Percentiles rank a stretch among this genome's conserved stretches.
These are phyloP conservation scores for Xylariales sp. DNA, from an alignment of 2,329 filamentous ascomycete genomes.

Conservation along the genomic window DNA sequence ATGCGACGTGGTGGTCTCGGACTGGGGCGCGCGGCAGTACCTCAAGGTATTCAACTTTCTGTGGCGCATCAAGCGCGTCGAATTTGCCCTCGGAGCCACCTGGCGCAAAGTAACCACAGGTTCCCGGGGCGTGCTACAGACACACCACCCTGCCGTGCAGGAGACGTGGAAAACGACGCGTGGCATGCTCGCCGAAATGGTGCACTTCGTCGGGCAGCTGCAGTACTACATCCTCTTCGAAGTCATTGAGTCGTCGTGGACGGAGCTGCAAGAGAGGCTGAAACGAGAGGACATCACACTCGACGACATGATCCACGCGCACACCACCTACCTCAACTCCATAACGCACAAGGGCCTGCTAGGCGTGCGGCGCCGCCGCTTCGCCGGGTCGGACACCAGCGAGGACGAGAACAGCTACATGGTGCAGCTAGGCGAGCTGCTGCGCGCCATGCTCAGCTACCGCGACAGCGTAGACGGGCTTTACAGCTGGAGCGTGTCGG, in stretches of 20 bases:
- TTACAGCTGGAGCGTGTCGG: slow-evolving; percentile 90
- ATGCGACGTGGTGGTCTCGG: slow-evolving; percentile 93
- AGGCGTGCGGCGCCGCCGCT: slow-evolving; percentile 58
- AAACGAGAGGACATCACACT: slow-evolving; percentile 82
- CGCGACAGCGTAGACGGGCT: slow-evolving; percentile 90
- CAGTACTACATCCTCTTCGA: slow-evolving; percentile 99
- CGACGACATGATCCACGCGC: slow-evolving; percentile 90
- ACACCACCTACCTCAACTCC: slow-evolving; percentile 82
- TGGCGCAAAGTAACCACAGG: slow-evolving; percentile 98
- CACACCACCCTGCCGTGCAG: slow-evolving; percentile 61
- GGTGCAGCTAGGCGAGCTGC: slow-evolving; percentile 82
- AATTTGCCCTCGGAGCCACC: slow-evolving; percentile 84
- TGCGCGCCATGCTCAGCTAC: slow-evolving; percentile 91
- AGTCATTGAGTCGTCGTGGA: slow-evolving; percentile 96
- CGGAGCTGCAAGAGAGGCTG: slow-evolving; percentile 77
- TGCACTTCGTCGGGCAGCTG: slow-evolving; percentile 93
- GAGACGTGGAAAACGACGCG: slow-evolving; percentile 87
- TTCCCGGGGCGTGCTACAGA: slow-evolving; percentile 81
- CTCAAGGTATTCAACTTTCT: slow-evolving; percentile 99
- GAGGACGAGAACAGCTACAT: slow-evolving; percentile 78
- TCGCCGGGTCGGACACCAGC: slow-evolving; percentile 40
- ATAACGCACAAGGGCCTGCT: slow-evolving; percentile 96
- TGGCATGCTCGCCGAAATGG: slow-evolving; percentile 92
- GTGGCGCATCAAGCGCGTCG: slow-evolving; percentile 96
- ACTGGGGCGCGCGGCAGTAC: slow-evolving; percentile 93